Conservation (phyloP, 2,329 filamentous ascomycete species). For the Venturia pyrina region DNA sequence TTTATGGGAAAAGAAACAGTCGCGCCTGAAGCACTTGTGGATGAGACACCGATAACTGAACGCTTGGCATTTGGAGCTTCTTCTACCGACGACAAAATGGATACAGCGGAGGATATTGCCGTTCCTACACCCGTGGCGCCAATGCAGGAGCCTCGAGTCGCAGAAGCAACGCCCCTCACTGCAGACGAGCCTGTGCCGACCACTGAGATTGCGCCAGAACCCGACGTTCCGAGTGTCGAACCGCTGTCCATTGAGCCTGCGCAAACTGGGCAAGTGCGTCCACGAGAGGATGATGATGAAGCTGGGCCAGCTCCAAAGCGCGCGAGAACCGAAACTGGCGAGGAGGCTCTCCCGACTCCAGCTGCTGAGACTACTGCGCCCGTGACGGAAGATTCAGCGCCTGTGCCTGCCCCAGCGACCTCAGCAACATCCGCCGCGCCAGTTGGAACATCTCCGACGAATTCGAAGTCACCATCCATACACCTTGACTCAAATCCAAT, state of each 20-base stretch:
- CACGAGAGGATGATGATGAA: constrained; percentile 43
- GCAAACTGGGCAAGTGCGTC: constrained; percentile 9
- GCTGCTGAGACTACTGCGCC: constrained; percentile 22
- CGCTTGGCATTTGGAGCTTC: background rate
- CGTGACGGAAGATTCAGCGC: constrained; percentile 11
- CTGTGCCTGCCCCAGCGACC: background rate
- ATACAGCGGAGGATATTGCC: constrained; percentile 2
- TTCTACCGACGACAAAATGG: constrained; percentile 1
- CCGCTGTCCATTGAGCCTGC: background rate
- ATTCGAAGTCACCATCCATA: background rate
- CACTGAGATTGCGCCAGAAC: background rate
- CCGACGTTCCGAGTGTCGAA: background rate
- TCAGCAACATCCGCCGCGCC: constrained; percentile 12
- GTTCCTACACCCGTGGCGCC: background rate
- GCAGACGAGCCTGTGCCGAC: background rate
- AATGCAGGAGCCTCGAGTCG: background rate
- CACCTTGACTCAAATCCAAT: constrained; percentile 35
- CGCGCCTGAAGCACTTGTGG: background rate
- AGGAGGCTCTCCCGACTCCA: constrained; percentile 28
- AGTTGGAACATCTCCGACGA: background rate
- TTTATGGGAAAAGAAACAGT: background rate
- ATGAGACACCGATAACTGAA: background rate
- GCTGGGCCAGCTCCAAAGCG: constrained; percentile 69
- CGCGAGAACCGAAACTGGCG: constrained; percentile 57
- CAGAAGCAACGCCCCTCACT: background rate